Percentiles rank a stretch among this genome's conserved stretches.
These are phyloP conservation scores for Exophiala xenobiotica DNA, from an alignment of 2,329 filamentous ascomycete genomes.

Conservation along the genomic window DNA sequence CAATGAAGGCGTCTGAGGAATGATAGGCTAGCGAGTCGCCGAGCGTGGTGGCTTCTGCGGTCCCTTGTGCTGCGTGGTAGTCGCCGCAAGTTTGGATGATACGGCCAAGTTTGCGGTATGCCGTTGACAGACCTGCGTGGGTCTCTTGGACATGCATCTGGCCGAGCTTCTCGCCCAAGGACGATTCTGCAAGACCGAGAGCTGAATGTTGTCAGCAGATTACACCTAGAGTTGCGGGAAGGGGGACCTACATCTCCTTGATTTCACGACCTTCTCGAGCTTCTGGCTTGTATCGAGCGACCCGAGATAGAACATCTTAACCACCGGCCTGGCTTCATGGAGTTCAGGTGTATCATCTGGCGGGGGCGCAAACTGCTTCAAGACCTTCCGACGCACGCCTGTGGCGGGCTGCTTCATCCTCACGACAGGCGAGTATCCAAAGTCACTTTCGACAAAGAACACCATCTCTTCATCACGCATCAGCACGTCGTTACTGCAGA, in stretches of 20 bases:
- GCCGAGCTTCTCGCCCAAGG: slow-evolving; percentile 87
- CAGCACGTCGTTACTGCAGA: slow-evolving; percentile 87
- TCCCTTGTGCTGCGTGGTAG: slow-evolving; percentile 93
- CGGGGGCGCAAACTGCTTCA: slow-evolving; percentile 97
- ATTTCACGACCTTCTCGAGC: slow-evolving; percentile 90
- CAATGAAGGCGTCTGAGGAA: slow-evolving; percentile 92
- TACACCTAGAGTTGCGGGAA: background rate
- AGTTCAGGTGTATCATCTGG: slow-evolving; percentile 96
- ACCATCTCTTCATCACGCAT: slow-evolving; percentile 97
- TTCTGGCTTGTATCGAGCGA: slow-evolving; percentile 98
- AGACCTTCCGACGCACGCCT: slow-evolving; percentile 86
- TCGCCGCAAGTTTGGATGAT: slow-evolving; percentile 91
- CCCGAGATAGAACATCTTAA: slow-evolving; percentile 93
- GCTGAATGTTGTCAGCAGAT: slow-evolving; percentile 52
- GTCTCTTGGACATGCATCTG: slow-evolving; percentile 87
- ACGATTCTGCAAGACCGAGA: slow-evolving; percentile 85
- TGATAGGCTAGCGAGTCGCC: slow-evolving; percentile 94
- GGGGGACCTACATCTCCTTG: slow-evolving; percentile 71
- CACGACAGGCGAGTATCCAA: slow-evolving; percentile 93
- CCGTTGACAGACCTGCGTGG: slow-evolving; percentile 80
- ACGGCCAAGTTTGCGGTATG: slow-evolving; percentile 92
- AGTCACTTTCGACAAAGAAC: slow-evolving; percentile 98
- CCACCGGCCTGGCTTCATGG: slow-evolving; percentile 80
- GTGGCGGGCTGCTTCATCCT: slow-evolving; percentile 96
- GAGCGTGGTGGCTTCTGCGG: slow-evolving; percentile 90